Percentiles rank a stretch among this genome's conserved stretches.
Evolutionary conservation across 495 filamentous ascomycete species (phyloP).

Genomic region (Xylaria grammica): DNA sequence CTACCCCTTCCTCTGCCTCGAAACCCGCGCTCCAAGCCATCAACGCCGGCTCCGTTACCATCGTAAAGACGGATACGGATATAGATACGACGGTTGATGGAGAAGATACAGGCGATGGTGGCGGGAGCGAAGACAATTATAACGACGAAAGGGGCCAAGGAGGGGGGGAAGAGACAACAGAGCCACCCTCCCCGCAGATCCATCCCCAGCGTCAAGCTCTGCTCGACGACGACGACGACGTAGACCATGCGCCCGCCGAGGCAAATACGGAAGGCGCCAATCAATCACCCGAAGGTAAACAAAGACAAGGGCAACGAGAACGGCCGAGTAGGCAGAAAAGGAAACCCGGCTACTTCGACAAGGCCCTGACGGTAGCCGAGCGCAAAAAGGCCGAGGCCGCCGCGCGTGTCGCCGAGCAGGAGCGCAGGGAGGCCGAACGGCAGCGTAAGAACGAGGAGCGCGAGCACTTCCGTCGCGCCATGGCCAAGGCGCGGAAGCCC

Average conservation of each 20-base stretch:
- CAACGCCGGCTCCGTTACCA: conserved; percentile 9
- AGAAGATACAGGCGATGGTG: background rate
- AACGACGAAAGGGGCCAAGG: background rate
- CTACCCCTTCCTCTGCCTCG: conserved; percentile 28
- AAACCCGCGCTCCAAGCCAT: background rate
- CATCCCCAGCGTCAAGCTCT: conserved; percentile 73
- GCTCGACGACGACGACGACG: conserved; percentile 40
- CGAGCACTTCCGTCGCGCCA: conserved; percentile 67
- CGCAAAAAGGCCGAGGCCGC: conserved; percentile 68
- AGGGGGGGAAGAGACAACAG: background rate
- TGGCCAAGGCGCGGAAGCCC: conserved; percentile 76
- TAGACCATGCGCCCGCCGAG: conserved; percentile 20
- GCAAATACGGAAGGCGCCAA: conserved; percentile 14
- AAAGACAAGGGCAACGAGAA: conserved; percentile 11
- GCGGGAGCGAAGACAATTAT: conserved; percentile 17
- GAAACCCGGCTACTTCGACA: conserved; percentile 74
- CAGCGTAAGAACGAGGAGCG: conserved; percentile 62
- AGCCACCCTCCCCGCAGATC: conserved; percentile 49
- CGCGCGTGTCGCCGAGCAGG: conserved; percentile 60
- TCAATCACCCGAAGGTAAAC: background rate
- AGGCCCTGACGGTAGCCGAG: conserved; percentile 74
- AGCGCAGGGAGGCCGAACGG: conserved; percentile 60
- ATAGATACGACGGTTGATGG: background rate
- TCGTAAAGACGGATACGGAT: conserved; percentile 8
- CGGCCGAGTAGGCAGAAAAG: conserved; percentile 43